Base-by-base conservation (phyloP, 768 basidiomycete species). In the Boletus eberwhitei region DNA sequence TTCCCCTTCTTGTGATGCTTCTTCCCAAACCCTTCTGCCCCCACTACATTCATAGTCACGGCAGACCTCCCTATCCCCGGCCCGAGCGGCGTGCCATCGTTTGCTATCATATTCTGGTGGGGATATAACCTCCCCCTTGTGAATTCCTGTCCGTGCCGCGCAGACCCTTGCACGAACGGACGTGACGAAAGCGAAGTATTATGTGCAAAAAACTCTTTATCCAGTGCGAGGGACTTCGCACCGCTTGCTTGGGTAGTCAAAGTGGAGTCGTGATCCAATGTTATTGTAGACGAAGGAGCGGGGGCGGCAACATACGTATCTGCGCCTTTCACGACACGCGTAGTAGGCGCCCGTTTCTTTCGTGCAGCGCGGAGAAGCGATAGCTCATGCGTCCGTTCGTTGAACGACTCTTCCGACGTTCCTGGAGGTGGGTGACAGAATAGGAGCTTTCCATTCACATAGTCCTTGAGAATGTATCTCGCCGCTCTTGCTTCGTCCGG, bases 401-500 rank as follows among this genome's bases (percentile, higher is more conserved):
- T 98, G 77, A 95, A 98, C 2, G 75, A 75, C 45, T 81, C 77
- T 31, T 86, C 80, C 2, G 80, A 66, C 4, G 82, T 71, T 12
- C 74, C 83, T 1, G 95, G 93, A n/a, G 96, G 90, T 16, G 92
- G 84, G 59, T 96, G 89, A 60, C 91, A 93, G 70, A 82, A 98
- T 9, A 98, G 78, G 1, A 99, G 78, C 63, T 92, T 93, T 24
- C 90, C 97, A 62, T 89, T 94, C 56, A 98, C 94, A 65, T 95
- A 99, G 73, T 99, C 97, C 71, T 99, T 99, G 46, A 99, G 79
- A 52, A 99, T 78, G 66, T 88, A 88, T 54, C 97, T 85, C 16
- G 96, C 92, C 0, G 97, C 84, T 48, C 93, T 87, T 31, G 97
- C 93, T 67, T 98, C 94, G 66, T 99, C 97, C 11, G 96, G 95